A percentile compares a stretch with the other conserved stretches of the same genome.
phyloP scores from a whole-genome alignment of 768 basidiomycete genomes.

The Amanita phalloides region DNA sequence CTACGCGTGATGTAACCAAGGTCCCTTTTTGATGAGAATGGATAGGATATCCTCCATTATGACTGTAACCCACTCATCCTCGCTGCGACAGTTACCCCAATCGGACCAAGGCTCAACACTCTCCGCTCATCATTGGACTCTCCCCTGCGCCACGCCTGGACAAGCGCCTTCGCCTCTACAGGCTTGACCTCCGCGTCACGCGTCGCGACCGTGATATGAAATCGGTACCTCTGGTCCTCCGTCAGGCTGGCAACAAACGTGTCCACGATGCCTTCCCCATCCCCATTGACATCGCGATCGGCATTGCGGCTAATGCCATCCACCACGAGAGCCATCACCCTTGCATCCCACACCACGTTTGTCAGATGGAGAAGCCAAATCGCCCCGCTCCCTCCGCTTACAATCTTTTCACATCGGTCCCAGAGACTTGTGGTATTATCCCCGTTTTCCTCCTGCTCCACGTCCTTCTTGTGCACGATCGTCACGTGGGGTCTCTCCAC shows the following conservation, averaged over 20 bases:
- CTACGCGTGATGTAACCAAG: no score
- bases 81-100: background rate
- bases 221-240: conserved; percentile 30
- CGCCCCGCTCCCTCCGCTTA: conserved; percentile 14
- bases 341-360: conserved; percentile 60
- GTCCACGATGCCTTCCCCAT: conserved; percentile 10
- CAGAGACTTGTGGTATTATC: conserved; percentile 22
- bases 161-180: conserved; percentile 62
- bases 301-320: conserved; percentile 32
- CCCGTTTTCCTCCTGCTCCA: conserved; percentile 7
- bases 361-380: conserved; percentile 52
- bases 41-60: background rate
- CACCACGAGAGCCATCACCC: conserved; percentile 43
- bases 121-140: background rate
- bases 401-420: conserved; percentile 41
- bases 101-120: background rate
- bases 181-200: conserved; percentile 34
- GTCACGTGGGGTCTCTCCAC: conserved; percentile 72
- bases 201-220: conserved; percentile 91
- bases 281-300: conserved; percentile 5
- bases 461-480: conserved; percentile 59
- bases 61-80: background rate
- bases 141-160: conserved; percentile 40
- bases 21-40: background rate
- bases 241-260: conserved; percentile 38